Conservation (phyloP, 2,329 filamentous ascomycete species). For the Botrytis fragariae region DNA sequence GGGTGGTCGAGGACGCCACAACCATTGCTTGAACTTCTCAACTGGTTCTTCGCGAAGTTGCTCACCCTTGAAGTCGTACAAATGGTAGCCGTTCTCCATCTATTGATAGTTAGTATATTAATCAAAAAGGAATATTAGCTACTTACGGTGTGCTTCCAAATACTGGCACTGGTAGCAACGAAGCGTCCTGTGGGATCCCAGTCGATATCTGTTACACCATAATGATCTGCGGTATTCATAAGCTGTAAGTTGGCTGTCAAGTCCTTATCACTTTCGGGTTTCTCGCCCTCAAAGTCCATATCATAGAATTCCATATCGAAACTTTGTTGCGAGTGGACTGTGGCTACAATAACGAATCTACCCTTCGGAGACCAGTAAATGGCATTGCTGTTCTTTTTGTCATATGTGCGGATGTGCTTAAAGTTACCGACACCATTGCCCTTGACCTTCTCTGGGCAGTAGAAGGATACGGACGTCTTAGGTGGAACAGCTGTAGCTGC, state of each 20-base stretch:
- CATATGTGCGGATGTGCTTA: slow-evolving; percentile 89
- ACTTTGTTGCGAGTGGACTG: slow-evolving; percentile 87
- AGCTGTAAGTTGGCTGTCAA: slow-evolving; percentile 90
- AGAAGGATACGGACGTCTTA: slow-evolving; percentile 95
- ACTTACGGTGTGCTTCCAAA: slow-evolving; percentile 93
- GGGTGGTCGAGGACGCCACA: slow-evolving; percentile 87
- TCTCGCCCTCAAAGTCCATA: slow-evolving; percentile 96
- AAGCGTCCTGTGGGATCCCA: slow-evolving; percentile 97
- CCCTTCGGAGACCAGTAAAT: slow-evolving; percentile 99
- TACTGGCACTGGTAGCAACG: slow-evolving; percentile 87
- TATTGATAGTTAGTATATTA: slow-evolving; percentile 43
- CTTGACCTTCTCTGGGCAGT: slow-evolving; percentile 94
- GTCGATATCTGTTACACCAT: slow-evolving; percentile 94
- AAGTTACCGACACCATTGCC: slow-evolving; percentile 81
- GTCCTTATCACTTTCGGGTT: slow-evolving; percentile 89
- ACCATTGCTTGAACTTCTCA: slow-evolving; percentile 97
- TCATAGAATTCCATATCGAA: slow-evolving; percentile 98
- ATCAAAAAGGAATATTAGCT: neutral
- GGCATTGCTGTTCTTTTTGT: slow-evolving; percentile 99
- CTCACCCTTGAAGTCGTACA: slow-evolving; percentile 94
- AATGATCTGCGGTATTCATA: slow-evolving; percentile 93
- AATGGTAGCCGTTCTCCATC: slow-evolving; percentile 99
- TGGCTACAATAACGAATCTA: slow-evolving; percentile 90
- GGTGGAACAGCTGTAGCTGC: slow-evolving; percentile 78
- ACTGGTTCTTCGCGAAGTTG: slow-evolving; percentile 85